Evolutionary conservation across 106 monocot genomes (phyloP), one percentile per base, ranked within the genome.

Genomic region (Dendrobium chrysotoxum): DNA sequence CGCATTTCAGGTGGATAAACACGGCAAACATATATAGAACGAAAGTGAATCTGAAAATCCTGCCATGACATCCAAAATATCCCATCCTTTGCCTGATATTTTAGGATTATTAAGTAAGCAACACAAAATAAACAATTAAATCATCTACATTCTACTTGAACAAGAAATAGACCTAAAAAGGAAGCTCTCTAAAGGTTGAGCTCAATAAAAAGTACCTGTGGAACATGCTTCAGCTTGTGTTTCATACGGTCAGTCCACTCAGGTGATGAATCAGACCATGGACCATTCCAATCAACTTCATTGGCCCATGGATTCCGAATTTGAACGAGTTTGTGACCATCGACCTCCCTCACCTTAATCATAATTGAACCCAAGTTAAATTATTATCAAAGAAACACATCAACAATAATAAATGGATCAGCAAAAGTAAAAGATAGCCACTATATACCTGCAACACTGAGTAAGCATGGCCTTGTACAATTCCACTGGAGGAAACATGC

Each of bases 41-140:
- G 89, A 73, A 98, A 98, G 77, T 98, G 98, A 71, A 98, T 95
- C 89, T 98, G 98, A 75, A 98, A 98, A 67, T 98, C 98, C 91
- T 95, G 94, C 98, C 98, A 98, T 35, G 98, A 94, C 98, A 98
- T 98, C 98, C 98, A 98, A 78, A 98, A 95, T 82, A 98, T 92
- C 64, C 98, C 98, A 89, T 98, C 95, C 85, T 92, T 98, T 61
- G 98, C 87, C 92, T 98, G 67, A 77, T 23, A 40, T 47, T 47
- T 16, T 47, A 45, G 20, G 54, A 82, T 26, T 61, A 0, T 21
- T 5, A n/a, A 73, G 57, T n/a, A 75, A 75, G 61, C 31, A 38
- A 17, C 64, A 40, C 13, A 81, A 23, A 40, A 31, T 28, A 70
- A 15, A 70, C 28, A 31, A 12, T 70, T 70, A 11, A 70, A 65